Base-by-base conservation (phyloP, 306 rosid genomes). In the Lotus japonicus region DNA sequence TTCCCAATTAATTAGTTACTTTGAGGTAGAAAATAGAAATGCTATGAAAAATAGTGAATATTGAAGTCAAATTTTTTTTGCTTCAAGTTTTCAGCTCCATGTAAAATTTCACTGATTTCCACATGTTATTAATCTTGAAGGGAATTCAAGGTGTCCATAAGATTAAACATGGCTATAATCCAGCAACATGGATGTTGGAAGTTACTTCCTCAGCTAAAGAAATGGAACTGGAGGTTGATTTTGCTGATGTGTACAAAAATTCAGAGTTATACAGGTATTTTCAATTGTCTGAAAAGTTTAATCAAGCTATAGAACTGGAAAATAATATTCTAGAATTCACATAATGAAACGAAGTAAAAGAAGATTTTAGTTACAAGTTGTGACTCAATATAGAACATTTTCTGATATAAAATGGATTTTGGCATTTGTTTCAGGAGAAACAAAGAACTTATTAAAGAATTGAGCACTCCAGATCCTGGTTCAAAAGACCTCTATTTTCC, bases 141-240 rank as follows among this genome's bases (percentile, higher is more conserved):
- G 79, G 73, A 61, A 75, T 79, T 45, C 58, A 79, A 48, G 81
- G 84, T n/a, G 68, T 82, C 16, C 71, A 10, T 58, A 79, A 66
- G 68, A 82, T 82, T 26, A 75, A 62, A 62, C 79, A 82, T 44
- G 84, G 86, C 51, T 79, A 82, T 57, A 82, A 82, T 51, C 79
- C 86, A 11, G 84, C 86, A 56, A 79, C 86, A 66, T 82, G 86
- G 86, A 82, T 79, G 86, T 41, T 82, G 58, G 86, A 82, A 66
- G 71, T 79, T 44, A 71, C 84, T 0, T 55, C 51, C 28, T 66
- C 68, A 16, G 83, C 79, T 19, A 82, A 71, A 82, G 81, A 82
- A 62, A 31, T 9, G 10, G 86, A 82, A 71, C 50, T 75, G 59
- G 81, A 42, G 33, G 52, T 82, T 35, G 81, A 82, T 71, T 82